A percentile compares a stretch with the other conserved stretches of the same genome.
Evolutionary conservation across 768 basidiomycete genomes (phyloP).

Genomic region (Kwoniella bestiolae): DNA sequence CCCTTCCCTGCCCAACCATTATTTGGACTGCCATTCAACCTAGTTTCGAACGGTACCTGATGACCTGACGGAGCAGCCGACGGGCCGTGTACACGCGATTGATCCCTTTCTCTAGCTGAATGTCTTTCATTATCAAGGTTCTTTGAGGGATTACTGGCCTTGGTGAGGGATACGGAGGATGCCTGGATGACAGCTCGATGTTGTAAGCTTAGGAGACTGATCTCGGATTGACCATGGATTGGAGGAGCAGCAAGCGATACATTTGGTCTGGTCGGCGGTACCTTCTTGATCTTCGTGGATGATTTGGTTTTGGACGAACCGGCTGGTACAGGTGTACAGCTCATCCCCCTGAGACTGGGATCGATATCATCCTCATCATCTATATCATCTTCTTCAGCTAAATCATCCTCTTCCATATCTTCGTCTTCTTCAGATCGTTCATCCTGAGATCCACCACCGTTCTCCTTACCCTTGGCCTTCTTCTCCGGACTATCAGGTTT

Average conservation of each 20-base stretch:
- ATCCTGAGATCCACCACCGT: constrained; percentile 1
- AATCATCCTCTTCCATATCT: constrained; percentile 5
- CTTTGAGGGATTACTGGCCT: not conserved
- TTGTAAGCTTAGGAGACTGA: constrained; percentile 27
- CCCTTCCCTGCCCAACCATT: constrained; percentile 6
- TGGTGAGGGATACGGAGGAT: constrained; percentile 19
- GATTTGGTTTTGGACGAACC: no score
- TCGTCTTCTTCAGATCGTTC: constrained; percentile 6
- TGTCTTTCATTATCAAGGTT: constrained; percentile 9
- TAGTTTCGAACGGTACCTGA: constrained; percentile 18
- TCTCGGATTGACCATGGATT: constrained; percentile 27
- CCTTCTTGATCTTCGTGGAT: not conserved
- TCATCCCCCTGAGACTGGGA: not conserved
- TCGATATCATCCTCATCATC: constrained; percentile 11
- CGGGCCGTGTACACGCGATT: constrained; percentile 5
- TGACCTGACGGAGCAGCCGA: constrained; percentile 12
- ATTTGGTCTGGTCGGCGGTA: not conserved
- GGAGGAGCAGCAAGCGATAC: constrained; percentile 2
- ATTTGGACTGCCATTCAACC: not conserved
- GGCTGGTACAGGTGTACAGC: not conserved
- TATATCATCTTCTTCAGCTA: constrained; percentile 23
- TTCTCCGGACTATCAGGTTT: constrained; percentile 21
- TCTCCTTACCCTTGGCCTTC: constrained; percentile 1
- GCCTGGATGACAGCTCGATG: constrained; percentile 33
- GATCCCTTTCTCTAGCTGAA: constrained; percentile 10